Conservation (phyloP, 495 filamentous ascomycete species). For the Annulohypoxylon stygium region DNA sequence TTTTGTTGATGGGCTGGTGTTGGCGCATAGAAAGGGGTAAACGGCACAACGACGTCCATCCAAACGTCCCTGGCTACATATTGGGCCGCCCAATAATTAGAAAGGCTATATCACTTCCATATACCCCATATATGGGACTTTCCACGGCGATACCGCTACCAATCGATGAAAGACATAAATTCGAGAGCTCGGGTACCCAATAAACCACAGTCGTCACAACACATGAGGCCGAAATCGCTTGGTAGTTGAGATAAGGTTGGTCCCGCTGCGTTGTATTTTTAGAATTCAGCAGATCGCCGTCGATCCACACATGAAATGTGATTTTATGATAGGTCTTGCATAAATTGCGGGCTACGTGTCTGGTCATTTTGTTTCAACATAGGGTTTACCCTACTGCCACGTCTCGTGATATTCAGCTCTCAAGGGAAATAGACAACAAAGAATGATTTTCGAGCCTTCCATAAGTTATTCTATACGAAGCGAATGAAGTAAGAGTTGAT, state of each 20-base stretch:
- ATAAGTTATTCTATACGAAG: neutral
- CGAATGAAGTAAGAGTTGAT: neutral
- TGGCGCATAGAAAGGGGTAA: neutral
- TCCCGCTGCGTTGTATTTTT: conserved; percentile 18
- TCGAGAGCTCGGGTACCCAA: neutral
- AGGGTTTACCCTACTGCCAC: conserved; percentile 29
- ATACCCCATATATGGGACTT: conserved; percentile 11
- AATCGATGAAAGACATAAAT: conserved; percentile 21
- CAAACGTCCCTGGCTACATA: conserved; percentile 12
- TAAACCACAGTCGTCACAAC: neutral
- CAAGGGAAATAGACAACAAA: neutral
- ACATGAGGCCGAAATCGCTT: conserved; percentile 5
- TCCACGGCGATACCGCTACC: conserved; percentile 5
- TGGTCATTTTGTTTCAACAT: neutral
- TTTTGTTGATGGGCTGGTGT: neutral
- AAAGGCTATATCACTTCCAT: neutral
- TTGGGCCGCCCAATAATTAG: conserved; percentile 1
- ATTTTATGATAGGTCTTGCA: conserved; percentile 4
- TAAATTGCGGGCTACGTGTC: conserved; percentile 31
- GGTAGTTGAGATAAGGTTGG: conserved; percentile 23
- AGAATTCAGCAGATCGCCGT: conserved; percentile 9
- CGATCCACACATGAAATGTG: conserved; percentile 10
- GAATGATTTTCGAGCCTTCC: neutral
- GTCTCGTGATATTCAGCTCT: conserved; percentile 17
- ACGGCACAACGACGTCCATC: neutral